Base-by-base conservation (phyloP, 1,139 yeast species). In the Hemisphaericaspora subhashii region DNA sequence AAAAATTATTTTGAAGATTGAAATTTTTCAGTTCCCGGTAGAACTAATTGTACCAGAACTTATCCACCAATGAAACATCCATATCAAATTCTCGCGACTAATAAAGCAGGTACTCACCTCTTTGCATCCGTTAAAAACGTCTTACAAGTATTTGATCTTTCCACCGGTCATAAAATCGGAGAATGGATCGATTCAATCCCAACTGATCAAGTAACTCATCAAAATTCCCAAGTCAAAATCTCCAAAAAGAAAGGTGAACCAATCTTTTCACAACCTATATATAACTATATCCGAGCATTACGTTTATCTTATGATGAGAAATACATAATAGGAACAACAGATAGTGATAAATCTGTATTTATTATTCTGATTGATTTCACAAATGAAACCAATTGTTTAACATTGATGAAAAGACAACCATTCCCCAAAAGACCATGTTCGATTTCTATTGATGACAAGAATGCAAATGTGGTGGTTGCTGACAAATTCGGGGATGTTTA, bases 401-500 rank as follows among this genome's bases (percentile, higher is more conserved):
- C 55, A n/a, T 58, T 82, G 24, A 53, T 76, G 33, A 84, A 86
- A 53, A 79, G 94, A 56, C 90, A 88, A 55, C 73, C 78, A 6
- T 82, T 88, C 55, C 88, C 96, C 18, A 92, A 92, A 62, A 80
- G 98, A 58, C 97, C 98, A 9, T 83, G 89, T 48, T 83, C 95
- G 1, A 69, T 88, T 12, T 72, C 87, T n/a, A 63, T 82, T 3
- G 73, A 83, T 7, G 60, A 64, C 15, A 79, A 76, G 44, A 79
- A 73, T 40, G 50, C 57, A 3, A 66, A 68, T 4, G 65, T 88
- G 10, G 60, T 89, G 2, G 77, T 89, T 15, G 97, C 95, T n/a
- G 99, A 94, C 60, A 94, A 94, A 66, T 92, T 90, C 58, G 99
- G 99, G 35, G 99, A 94, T 62, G 97, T 89, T 5, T 92, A 86